Percentiles rank a stretch among this genome's conserved stretches.
Evolutionary conservation across 228 moss, liverwort and hornwort species (phyloP).

Genomic region (Sphagnum fallax): DNA sequence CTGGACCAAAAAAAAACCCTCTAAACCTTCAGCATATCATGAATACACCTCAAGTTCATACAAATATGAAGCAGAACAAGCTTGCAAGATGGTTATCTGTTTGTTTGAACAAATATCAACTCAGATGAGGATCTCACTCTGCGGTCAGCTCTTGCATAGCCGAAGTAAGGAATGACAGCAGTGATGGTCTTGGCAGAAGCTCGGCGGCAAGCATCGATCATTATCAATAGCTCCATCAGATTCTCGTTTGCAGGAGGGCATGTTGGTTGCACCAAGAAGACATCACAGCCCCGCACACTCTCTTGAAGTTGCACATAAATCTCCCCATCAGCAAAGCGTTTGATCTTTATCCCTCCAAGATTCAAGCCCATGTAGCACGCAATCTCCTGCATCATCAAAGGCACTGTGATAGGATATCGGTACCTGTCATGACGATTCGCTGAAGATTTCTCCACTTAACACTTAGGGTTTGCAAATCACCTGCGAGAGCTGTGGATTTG

Average conservation of each 20-base stretch:
- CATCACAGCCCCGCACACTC: conserved; percentile 66
- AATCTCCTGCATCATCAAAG: conserved; percentile 33
- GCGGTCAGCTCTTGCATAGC: conserved; percentile 67
- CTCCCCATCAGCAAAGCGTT: conserved; percentile 68
- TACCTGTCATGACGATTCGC: too few relatives aligned
- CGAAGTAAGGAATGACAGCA: conserved; percentile 66
- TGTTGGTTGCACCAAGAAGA: conserved; percentile 60
- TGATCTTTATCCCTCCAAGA: conserved; percentile 47
- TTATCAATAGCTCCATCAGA: conserved; percentile 65
- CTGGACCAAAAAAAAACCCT: too few relatives aligned
- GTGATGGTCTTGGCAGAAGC: conserved; percentile 68
- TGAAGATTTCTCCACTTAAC: too few relatives aligned
- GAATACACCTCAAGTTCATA: too few relatives aligned
- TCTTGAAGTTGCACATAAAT: conserved; percentile 68
- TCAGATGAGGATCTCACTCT: conserved; percentile 22
- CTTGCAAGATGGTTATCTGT: not conserved
- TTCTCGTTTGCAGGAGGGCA: conserved; percentile 72
- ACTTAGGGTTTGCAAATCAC: conserved; percentile 2
- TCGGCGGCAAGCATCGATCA: conserved; percentile 72
- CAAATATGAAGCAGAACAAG: not conserved
- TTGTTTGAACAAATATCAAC: not conserved
- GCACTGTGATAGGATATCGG: not conserved
- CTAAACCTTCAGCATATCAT: too few relatives aligned
- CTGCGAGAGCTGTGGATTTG: conserved; percentile 82
- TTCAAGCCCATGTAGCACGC: conserved; percentile 62